Conservation (phyloP, 169 alveolate genomes). For the Condylostoma magnum region DNA sequence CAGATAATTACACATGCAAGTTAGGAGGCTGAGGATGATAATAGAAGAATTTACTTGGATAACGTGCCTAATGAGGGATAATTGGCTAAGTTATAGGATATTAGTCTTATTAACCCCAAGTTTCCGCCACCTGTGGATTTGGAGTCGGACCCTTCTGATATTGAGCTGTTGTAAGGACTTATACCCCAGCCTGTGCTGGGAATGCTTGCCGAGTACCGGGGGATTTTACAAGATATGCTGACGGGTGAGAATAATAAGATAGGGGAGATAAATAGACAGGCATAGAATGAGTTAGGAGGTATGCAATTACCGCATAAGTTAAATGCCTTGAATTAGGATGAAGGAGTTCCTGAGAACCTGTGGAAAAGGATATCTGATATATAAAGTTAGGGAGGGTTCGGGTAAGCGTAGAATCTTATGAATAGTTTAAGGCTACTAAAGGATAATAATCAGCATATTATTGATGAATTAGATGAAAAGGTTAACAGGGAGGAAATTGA, state of each 20-base stretch:
- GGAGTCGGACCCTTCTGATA: background rate
- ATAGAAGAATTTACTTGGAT: slow-evolving; percentile 28
- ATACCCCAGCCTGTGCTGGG: slow-evolving; percentile 20
- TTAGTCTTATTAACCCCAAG: background rate
- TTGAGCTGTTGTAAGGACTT: background rate
- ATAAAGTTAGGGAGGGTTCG: slow-evolving; percentile 7
- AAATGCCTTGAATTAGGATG: background rate
- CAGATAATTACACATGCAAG: background rate
- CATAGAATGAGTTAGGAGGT: background rate
- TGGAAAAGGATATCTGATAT: slow-evolving; percentile 22
- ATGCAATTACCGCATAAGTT: slow-evolving; percentile 23
- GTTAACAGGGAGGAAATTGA: slow-evolving; percentile 23
- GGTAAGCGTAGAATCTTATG: background rate
- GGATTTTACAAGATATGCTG: slow-evolving; percentile 10
- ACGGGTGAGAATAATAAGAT: background rate
- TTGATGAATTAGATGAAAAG: background rate
- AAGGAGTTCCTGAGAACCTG: slow-evolving; percentile 22
- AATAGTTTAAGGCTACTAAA: background rate
- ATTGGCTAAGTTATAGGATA: background rate
- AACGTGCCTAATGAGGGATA: slow-evolving; percentile 2
- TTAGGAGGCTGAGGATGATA: slow-evolving; percentile 24
- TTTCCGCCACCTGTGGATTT: slow-evolving; percentile 17
- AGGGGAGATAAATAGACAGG: background rate
- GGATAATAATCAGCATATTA: background rate
- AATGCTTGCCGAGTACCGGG: slow-evolving; percentile 18